Percentiles rank a stretch among this genome's conserved stretches.
These are phyloP conservation scores for Mycena haematopus DNA, from an alignment of 768 basidiomycete genomes.

Conservation along the genomic window DNA sequence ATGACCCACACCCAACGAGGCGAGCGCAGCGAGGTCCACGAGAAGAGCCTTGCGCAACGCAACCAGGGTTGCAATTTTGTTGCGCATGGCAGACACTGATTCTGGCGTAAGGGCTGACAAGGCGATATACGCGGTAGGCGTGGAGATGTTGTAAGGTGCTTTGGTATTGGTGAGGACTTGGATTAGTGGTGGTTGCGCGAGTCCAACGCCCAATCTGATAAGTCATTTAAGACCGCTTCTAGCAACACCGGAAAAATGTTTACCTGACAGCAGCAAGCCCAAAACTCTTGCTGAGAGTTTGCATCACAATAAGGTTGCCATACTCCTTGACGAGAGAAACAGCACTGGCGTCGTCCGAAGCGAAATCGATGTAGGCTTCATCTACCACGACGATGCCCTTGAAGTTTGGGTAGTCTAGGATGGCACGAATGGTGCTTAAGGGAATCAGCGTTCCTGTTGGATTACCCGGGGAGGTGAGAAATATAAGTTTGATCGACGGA, in stretches of 20 bases:
- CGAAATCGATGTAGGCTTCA: constrained; percentile 98
- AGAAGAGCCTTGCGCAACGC: constrained; percentile 64
- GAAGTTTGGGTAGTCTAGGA: constrained; percentile 83
- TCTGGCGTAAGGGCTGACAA: constrained; percentile 73
- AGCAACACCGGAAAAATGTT: constrained; percentile 32
- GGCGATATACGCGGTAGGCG: constrained; percentile 86
- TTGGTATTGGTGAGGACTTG: constrained; percentile 94
- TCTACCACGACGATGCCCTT: constrained; percentile 94
- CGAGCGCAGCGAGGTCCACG: constrained; percentile 51
- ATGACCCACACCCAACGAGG: constrained; percentile 61
- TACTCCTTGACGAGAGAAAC: constrained; percentile 78
- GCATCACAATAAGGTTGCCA: constrained; percentile 91
- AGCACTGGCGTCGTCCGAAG: constrained; percentile 65
- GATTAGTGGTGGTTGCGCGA: constrained; percentile 89
- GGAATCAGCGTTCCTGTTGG: constrained; percentile 91
- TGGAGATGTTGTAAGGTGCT: constrained; percentile 96
- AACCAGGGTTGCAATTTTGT: constrained; percentile 65
- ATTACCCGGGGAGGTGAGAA: constrained; percentile 97
- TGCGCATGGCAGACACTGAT: constrained; percentile 68
- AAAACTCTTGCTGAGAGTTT: constrained; percentile 96
- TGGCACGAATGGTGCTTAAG: constrained; percentile 64
- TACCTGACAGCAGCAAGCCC: constrained; percentile 95
- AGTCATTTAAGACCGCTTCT: not conserved
- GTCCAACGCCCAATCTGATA: constrained; percentile 79
- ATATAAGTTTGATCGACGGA: constrained; percentile 86